Evolutionary conservation across 495 filamentous ascomycete genomes (phyloP), one percentile per base, ranked within the genome.

Genomic region (Lasiosphaeria ovina): DNA sequence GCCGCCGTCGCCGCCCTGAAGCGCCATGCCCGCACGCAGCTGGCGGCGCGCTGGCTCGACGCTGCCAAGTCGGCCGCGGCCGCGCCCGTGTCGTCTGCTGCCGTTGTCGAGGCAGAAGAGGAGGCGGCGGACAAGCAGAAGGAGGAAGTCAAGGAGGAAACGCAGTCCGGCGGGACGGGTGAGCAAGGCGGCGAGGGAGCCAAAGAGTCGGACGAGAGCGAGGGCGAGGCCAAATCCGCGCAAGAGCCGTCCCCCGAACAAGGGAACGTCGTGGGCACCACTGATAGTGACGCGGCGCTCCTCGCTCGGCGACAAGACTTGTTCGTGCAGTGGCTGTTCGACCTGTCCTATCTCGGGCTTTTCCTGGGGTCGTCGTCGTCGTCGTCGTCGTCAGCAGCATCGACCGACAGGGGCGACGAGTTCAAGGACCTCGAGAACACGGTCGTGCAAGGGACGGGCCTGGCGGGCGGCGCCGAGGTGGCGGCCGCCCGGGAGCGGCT

Each of bases 281-380:
- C 55, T 4, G 35, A 66, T 58, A 11, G 57, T 24, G 53, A 58
- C 35, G 62, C 56, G 36, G 33, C 55, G 64, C 54, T 12, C 34
- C 11, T 8, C 0, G 66, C 72, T 38, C 68, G 76, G 24, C 71
- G 63, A 7, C 77, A 70, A 3, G 86, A 89, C 54, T 74, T 83
- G 64, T 79, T 84, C 9, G 80, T 88, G 6, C 94, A 97, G 66
- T 81, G 87, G 51, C 78, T 93, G 24, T 94, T 95, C 63, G 94
- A 98, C 68, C 71, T 87, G 7, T 62, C 83, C 35, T 89, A 92
- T 59, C 77, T 97, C 12, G 72, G 80, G 16, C 63, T 70, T n/a
- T 79, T 74, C 61, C 62, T 79, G 6, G 63, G 62, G 11, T 40
- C 65, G 5, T 17, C 53, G 1, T 16, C 9, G 2, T 24, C 24